Evolutionary conservation across 257 asterid species (phyloP), one percentile per base, ranked within the genome.

Genomic region (Primulina eburnea): DNA sequence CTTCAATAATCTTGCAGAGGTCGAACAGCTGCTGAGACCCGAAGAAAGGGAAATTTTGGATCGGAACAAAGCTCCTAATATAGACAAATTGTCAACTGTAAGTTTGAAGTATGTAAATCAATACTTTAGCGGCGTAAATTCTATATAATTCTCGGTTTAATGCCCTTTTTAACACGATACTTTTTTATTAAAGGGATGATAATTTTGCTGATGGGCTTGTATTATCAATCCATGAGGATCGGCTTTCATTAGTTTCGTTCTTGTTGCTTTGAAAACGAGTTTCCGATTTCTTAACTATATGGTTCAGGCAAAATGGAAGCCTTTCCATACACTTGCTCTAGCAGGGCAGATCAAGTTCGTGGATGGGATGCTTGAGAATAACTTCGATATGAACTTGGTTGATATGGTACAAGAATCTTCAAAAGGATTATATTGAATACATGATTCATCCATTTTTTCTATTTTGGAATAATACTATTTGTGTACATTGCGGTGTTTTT

Each of bases 271-370:
- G 9, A 3, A 32, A 62, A 33, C 60, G 34, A 56, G 64, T 26
- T 24, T 37, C 21, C 32, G 53, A 35, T 17, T 64, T 20, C 24
- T 55, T 53, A 57, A 70, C 69, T 78, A 29, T 21, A 52, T 68
- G 43, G 58, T 37, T 4, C 81, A 92, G 98, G 80, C 29, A 55
- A 93, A 87, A 75, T 93, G 97, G 98, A 86, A 83, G 82, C 93
- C 88, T 75, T 78, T 93, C 64, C 97, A 90, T 77, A 84, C 89
- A 72, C 87, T 78, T 80, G 95, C 95, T 34, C 76, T 90, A 37
- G 89, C 94, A 34, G 97, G 95, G 74, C 97, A 90, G 75, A 89
- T 93, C 71, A 85, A 82, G 38, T 88, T 74, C 73, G 89, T 93
- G 97, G 98, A 89, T 58, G 80, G 60, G 64, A 80, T 90, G 71